phyloP scores from a whole-genome alignment of 2,329 filamentous ascomycete genomes.

The Didymella lethalis region DNA sequence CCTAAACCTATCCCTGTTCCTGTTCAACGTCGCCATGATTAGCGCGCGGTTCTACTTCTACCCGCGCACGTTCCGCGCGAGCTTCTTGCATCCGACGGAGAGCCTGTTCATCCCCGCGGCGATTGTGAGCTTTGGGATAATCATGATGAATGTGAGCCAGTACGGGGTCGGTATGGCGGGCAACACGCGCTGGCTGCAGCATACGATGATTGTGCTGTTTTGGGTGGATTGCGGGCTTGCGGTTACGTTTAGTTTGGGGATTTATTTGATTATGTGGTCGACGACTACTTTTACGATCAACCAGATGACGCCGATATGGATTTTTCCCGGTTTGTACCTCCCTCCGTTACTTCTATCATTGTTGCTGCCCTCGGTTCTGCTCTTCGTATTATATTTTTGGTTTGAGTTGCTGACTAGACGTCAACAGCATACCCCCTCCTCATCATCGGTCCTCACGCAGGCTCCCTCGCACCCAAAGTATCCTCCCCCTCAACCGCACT shows the following conservation, averaged over 20 bases:
- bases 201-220: slow-evolving; percentile 71
- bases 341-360: background rate
- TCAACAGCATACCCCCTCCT: slow-evolving; percentile 78
- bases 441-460: slow-evolving; percentile 76
- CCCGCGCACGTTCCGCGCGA: slow-evolving; percentile 73
- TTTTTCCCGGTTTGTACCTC: slow-evolving; percentile 1
- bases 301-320: slow-evolving; percentile 71
- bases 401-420: background rate
- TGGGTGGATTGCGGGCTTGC: slow-evolving; percentile 77
- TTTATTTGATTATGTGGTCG: slow-evolving; percentile 77
- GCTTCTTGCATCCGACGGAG: slow-evolving; percentile 79
- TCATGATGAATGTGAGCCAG: slow-evolving; percentile 73
- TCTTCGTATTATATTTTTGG: too few species aligned
- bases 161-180: slow-evolving; percentile 69
- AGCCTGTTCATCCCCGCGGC: slow-evolving; percentile 77
- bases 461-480: slow-evolving; percentile 61
- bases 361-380: too few species aligned
- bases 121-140: slow-evolving; percentile 70
- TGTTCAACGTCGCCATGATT: slow-evolving; percentile 74
- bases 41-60: slow-evolving; percentile 72
- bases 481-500: slow-evolving; percentile 54
- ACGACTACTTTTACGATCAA: slow-evolving; percentile 75
- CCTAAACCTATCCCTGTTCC: slow-evolving; percentile 66
- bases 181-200: slow-evolving; percentile 59
- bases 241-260: slow-evolving; percentile 70